These are phyloP conservation scores for Rubroshorea leprosula DNA, from an alignment of 345 rosid species.

Conservation along the genomic window DNA sequence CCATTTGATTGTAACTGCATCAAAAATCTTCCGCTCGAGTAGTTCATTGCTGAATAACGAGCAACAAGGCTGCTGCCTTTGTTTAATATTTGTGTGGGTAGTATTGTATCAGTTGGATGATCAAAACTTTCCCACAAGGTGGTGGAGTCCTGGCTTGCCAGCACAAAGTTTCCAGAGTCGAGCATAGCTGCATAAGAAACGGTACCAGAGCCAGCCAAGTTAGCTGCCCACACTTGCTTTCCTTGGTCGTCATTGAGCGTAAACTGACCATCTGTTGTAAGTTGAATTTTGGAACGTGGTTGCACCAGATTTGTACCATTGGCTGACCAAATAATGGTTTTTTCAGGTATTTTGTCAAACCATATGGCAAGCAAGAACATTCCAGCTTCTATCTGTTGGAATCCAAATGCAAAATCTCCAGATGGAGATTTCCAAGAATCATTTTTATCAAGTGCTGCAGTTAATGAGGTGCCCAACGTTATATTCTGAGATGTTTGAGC, in stretches of 20 bases:
- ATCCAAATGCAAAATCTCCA: constrained; percentile 51
- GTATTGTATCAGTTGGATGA: no score
- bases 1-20: no score
- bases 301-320: constrained; percentile 23
- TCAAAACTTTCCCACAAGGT: no score
- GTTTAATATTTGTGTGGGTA: no score
- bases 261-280: constrained; percentile 29
- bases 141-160: constrained; percentile 9
- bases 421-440: constrained; percentile 37
- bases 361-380: constrained; percentile 35
- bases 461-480: constrained; percentile 24
- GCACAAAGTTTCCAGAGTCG: constrained; percentile 46
- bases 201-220: constrained; percentile 2
- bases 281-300: constrained; percentile 31
- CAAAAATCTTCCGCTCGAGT: no score
- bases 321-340: constrained; percentile 46
- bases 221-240: constrained; percentile 23
- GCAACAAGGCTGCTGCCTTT: no score
- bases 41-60: no score
- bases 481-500: constrained; percentile 32
- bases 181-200: constrained; percentile 41
- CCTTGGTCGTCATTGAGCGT: constrained; percentile 32
- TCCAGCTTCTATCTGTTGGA: constrained; percentile 18
- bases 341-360: constrained; percentile 37
- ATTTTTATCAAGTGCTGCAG: constrained; percentile 24